Percentiles rank a stretch among this genome's conserved stretches.
phyloP scores from a whole-genome alignment of 2,329 filamentous ascomycete genomes.

The Pseudogymnoascus destructans region DNA sequence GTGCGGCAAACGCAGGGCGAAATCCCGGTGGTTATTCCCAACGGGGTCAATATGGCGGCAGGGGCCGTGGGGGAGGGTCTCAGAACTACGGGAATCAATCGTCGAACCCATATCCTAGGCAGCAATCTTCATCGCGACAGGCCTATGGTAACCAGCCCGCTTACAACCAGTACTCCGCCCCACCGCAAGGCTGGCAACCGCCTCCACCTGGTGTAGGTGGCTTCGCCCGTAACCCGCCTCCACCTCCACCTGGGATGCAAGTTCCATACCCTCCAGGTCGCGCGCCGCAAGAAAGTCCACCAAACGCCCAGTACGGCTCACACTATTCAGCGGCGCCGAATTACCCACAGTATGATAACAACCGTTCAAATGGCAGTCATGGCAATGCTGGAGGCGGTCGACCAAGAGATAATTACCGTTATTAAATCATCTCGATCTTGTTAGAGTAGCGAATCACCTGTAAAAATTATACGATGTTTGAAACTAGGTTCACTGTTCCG shows the following conservation, averaged over 20 bases:
- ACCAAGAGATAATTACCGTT: constrained; percentile 1
- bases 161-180: constrained; percentile 20
- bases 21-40: constrained; percentile 44
- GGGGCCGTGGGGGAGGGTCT: constrained; percentile 33
- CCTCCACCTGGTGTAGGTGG: constrained; percentile 34
- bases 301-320: neutral
- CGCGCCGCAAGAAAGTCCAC: constrained; percentile 13
- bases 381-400: neutral
- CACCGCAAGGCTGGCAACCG: constrained; percentile 29
- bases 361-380: neutral
- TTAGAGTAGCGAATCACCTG: constrained; percentile 3
- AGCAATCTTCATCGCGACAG: neutral
- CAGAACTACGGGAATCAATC: constrained; percentile 26
- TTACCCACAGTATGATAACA: constrained; percentile 12
- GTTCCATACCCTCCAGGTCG: constrained; percentile 11
- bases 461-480: neutral
- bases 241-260: constrained; percentile 30
- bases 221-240: constrained; percentile 34
- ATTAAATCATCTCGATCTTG: neutral
- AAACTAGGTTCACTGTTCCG: neutral
- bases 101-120: constrained; percentile 30
- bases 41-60: neutral
- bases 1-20: constrained; percentile 52
- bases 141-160: constrained; percentile 15
- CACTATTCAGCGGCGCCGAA: constrained; percentile 16